Conservation (phyloP, 83 land plant genomes). For the Picea abies region DNA sequence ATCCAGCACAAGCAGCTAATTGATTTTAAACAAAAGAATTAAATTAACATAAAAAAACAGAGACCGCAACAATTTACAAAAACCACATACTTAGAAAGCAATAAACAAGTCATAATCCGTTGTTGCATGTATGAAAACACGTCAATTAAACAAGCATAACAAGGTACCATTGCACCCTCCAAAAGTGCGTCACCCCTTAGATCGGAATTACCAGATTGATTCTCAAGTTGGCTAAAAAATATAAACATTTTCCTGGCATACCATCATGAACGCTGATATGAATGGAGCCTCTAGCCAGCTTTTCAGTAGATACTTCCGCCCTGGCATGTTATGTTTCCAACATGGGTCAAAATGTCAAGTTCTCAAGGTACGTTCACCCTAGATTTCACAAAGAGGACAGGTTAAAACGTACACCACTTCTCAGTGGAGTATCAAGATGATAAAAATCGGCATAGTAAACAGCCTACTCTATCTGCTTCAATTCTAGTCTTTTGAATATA, state of each 20-base stretch:
- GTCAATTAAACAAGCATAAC: neutral
- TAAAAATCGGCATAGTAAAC: neutral
- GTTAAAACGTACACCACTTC: conserved; percentile 11
- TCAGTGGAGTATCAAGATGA: conserved; percentile 5
- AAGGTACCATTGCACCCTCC: neutral
- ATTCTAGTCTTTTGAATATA: too few relatives aligned
- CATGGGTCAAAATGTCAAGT: conserved; percentile 10
- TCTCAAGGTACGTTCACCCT: conserved; percentile 7
- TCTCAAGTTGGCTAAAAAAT: conserved; percentile 7
- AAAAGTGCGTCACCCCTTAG: neutral
- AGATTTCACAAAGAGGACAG: conserved; percentile 4
- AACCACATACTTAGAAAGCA: too few relatives aligned
- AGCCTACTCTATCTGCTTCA: neutral
- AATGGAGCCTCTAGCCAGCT: conserved; percentile 14
- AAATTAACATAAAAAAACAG: too few relatives aligned
- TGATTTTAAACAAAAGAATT: too few relatives aligned
- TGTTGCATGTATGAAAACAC: neutral
- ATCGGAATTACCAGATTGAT: neutral
- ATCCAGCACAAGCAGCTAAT: too few relatives aligned
- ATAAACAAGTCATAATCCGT: neutral
- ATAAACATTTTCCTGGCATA: conserved; percentile 16
- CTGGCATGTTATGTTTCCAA: neutral
- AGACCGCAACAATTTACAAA: too few relatives aligned
- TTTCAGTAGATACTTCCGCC: conserved; percentile 6
- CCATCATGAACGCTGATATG: conserved; percentile 22